phyloP scores from a whole-genome alignment of 2,329 filamentous ascomycete species.

The Paradendryphiella salina region DNA sequence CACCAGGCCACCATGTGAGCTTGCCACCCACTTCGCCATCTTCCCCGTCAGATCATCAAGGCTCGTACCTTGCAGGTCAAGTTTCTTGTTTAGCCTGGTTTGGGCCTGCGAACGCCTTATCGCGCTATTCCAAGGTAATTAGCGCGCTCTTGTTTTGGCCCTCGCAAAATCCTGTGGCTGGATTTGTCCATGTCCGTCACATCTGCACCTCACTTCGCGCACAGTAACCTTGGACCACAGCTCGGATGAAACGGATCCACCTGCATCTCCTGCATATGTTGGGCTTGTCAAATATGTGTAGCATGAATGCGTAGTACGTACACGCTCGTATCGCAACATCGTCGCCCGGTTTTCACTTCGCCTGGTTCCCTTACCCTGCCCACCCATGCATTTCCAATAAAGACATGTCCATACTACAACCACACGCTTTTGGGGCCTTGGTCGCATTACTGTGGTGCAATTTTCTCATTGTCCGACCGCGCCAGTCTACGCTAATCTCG shows the following conservation, averaged over 20 bases:
- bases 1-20: conserved; percentile 7
- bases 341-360: neutral
- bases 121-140: conserved; percentile 5
- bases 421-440: neutral
- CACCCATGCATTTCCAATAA: neutral
- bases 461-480: neutral
- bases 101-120: conserved; percentile 17
- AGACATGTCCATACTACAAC: neutral
- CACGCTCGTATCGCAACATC: conserved; percentile 1
- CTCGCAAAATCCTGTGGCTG: conserved; percentile 11
- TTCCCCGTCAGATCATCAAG: conserved; percentile 12
- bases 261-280: neutral
- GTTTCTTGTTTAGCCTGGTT: conserved; percentile 15
- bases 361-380: neutral
- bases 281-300: neutral
- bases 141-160: neutral
- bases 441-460: neutral
- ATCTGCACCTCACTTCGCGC: conserved; percentile 1
- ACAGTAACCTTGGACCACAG: conserved; percentile 3
- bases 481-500: neutral
- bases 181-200: neutral
- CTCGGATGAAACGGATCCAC: conserved; percentile 5
- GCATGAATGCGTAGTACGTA: conserved; percentile 5
- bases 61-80: conserved; percentile 17
- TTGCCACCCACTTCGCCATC: conserved; percentile 3